Conservation (phyloP, 1,284 basidiomycete species). For the Boletus mariae region DNA sequence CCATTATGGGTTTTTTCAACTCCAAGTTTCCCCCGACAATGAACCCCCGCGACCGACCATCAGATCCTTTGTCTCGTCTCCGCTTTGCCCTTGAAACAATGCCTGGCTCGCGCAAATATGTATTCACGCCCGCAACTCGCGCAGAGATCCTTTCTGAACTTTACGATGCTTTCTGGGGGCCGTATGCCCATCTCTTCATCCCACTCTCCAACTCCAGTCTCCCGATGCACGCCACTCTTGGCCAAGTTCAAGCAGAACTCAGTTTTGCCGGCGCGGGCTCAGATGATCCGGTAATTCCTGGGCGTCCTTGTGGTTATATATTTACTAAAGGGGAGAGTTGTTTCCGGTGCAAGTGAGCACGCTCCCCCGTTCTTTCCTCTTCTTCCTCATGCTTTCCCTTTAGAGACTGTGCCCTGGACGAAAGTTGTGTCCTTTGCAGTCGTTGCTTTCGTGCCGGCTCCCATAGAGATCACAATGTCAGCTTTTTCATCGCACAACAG, state of each 20-base stretch:
- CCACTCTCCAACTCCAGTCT: constrained; percentile 58
- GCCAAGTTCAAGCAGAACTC: constrained; percentile 61
- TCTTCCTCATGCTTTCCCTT: background rate
- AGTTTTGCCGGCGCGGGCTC: constrained; percentile 54
- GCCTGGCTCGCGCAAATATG: constrained; percentile 71
- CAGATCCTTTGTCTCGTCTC: constrained; percentile 64
- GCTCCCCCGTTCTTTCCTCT: background rate
- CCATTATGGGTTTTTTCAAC: constrained; percentile 45
- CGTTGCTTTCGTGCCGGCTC: constrained; percentile 83
- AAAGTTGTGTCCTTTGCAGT: constrained; percentile 81
- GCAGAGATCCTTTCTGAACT: constrained; percentile 76
- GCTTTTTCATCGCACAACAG: constrained; percentile 88
- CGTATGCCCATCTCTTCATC: constrained; percentile 65
- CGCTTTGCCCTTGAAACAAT: constrained; percentile 73
- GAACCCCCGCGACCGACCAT: constrained; percentile 48
- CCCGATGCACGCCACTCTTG: constrained; percentile 57
- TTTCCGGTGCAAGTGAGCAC: constrained; percentile 85
- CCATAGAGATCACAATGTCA: constrained; percentile 84
- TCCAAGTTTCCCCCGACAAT: constrained; percentile 46
- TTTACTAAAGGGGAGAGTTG: constrained; percentile 68
- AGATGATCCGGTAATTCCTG: constrained; percentile 56
- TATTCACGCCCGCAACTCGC: constrained; percentile 65
- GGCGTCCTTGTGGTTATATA: constrained; percentile 62
- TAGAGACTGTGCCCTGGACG: constrained; percentile 72
- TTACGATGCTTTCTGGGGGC: constrained; percentile 77